phyloP scores from a whole-genome alignment of 2,329 filamentous ascomycete species.

The Pseudocercospora fijiensis region DNA sequence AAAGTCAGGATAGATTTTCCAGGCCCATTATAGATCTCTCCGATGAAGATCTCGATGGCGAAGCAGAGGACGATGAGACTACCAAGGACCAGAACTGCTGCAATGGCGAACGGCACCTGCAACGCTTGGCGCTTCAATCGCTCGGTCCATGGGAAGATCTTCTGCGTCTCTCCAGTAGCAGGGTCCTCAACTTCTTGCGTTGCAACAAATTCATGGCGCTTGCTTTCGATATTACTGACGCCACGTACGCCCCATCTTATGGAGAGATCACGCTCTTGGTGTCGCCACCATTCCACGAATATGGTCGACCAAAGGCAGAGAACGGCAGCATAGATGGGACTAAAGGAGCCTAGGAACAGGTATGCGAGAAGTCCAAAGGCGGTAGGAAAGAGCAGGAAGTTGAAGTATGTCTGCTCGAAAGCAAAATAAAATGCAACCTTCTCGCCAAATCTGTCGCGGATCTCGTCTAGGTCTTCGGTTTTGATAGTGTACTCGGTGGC shows the following conservation, averaged over 20 bases:
- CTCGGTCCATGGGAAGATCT: constrained; percentile 73
- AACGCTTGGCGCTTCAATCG: constrained; percentile 74
- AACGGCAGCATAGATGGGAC: constrained; percentile 72
- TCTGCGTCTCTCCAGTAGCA: constrained; percentile 75
- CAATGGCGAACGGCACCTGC: constrained; percentile 79
- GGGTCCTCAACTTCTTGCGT: constrained; percentile 76
- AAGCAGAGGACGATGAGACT: constrained; percentile 83
- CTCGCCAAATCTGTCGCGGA: constrained; percentile 52
- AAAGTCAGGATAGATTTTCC: constrained; percentile 85
- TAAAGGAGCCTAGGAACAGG: constrained; percentile 82
- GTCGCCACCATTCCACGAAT: constrained; percentile 96
- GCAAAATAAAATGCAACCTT: constrained; percentile 92
- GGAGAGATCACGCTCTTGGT: constrained; percentile 81
- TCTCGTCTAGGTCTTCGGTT: constrained; percentile 52
- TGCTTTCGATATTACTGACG: constrained; percentile 76
- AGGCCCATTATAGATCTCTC: constrained; percentile 86
- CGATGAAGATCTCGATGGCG: constrained; percentile 92
- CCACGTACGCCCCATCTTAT: constrained; percentile 86
- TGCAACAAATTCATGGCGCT: constrained; percentile 73
- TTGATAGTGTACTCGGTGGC: constrained; percentile 48
- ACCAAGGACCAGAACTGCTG: constrained; percentile 70
- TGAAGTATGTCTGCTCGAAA: constrained; percentile 87
- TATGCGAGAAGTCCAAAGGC: constrained; percentile 74
- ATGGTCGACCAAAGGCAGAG: constrained; percentile 84
- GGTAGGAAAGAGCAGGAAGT: constrained; percentile 79